Evolutionary conservation across 306 rosid genomes (phyloP), one percentile per base, ranked within the genome.

Genomic region (Rosa rugosa): DNA sequence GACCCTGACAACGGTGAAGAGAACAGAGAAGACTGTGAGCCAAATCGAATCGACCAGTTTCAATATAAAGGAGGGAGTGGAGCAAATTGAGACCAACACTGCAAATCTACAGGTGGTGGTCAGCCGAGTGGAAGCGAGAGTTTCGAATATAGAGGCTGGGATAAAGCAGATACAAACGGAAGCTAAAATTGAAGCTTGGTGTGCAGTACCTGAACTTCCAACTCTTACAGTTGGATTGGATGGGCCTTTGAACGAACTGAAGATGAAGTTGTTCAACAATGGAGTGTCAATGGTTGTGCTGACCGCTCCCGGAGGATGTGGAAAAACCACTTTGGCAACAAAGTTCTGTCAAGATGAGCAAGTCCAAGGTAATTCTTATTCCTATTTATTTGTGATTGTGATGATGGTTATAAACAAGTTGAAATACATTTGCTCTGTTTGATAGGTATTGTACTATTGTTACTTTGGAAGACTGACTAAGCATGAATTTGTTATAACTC

Each of bases 241-340:
- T 45, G 72, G 5, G 57, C 86, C 78, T 69, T 14, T 92, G 71
- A 54, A 27, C 42, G 87, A 87, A 17, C 27, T 92, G 80, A 91
- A 85, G 89, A 5, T 49, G 45, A 57, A 38, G 79, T 78, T 87
- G 50, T 75, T 86, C 0, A 56, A 22, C 25, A 68, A 70, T 27
- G 82, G 10, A 6, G 46, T 1, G 4, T 75, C 88, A 0, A 80
- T 85, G 74, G 49, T 80, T 53, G 84, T 84, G 3, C 51, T 91
- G 14, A 86, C 94, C 3, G 91, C 88, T 23, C 51, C 85, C 0
- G 85, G 69, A 17, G 97, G 94, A 49, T 82, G 82, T 0, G 92
- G 94, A 49, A 91, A 89, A 82, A 80, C 92, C 8, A 83, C 97
- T 0, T 80, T 91, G 72, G 92, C 81, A 10, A 79, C 71, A 40